Percentiles rank a stretch among this genome's conserved stretches.
These are phyloP conservation scores for Vitis labrusca DNA, from an alignment of 164 flowering plant genomes.

Conservation along the genomic window DNA sequence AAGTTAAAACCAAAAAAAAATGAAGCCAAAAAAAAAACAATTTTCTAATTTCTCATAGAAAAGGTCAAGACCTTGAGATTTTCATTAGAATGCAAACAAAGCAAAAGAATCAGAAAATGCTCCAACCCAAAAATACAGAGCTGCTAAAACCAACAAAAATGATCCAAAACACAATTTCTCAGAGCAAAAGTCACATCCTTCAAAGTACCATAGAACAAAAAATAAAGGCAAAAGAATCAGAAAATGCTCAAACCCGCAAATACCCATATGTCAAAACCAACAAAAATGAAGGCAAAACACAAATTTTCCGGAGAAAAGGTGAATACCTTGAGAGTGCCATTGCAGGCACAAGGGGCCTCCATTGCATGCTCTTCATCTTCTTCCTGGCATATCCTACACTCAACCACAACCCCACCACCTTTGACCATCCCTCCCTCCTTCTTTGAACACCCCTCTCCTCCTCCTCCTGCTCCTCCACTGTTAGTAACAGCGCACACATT, in stretches of 20 bases:
- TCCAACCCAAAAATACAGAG: neutral
- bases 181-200: no score
- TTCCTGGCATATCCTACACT: slow-evolving; percentile 79
- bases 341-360: slow-evolving; percentile 80
- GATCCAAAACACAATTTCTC: neutral
- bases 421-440: slow-evolving; percentile 10
- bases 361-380: slow-evolving; percentile 48
- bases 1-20: neutral
- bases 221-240: neutral
- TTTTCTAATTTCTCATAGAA: neutral
- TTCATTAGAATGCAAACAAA: neutral
- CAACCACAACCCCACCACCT: slow-evolving; percentile 30
- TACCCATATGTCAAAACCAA: neutral
- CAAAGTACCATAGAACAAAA: slow-evolving; percentile 1
- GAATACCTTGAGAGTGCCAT: slow-evolving; percentile 69
- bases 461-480: slow-evolving; percentile 11
- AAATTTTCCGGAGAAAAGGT: neutral
- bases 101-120: neutral
- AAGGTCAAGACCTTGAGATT: no score
- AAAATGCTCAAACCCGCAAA: neutral
- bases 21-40: slow-evolving; percentile 1
- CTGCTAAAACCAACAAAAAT: neutral
- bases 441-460: slow-evolving; percentile 27
- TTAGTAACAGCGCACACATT: neutral
- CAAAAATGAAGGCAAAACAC: neutral